Base-by-base conservation (phyloP, 1,284 basidiomycete species). In the Malassezia japonica region DNA sequence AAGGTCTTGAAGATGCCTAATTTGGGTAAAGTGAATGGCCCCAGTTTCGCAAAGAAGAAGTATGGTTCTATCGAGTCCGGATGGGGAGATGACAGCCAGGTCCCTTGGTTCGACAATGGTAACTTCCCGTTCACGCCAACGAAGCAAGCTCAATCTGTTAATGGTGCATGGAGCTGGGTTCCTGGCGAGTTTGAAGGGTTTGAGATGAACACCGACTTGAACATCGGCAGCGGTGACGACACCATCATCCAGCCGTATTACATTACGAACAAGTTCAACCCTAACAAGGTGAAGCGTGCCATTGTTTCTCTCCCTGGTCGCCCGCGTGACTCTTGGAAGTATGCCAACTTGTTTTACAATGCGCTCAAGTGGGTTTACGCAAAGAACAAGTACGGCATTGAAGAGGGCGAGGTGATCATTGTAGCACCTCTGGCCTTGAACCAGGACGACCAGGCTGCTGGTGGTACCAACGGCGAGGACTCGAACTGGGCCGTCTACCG, bases 271-370 rank as follows among this genome's bases (percentile, higher is more conserved):
- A 28, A 43, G 20, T 28, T 34, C 20, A 32, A 52, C 9, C 15
- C 33, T 4, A 27, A 18, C 9, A 15, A 39, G 15, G 35, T 68
- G 44, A 66, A 61, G 56, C 56, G 64, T 6, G 64, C 61, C 32
- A 40, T 68, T 32, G 52, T 68, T 44, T 52, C 56, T 33, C 55
- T 64, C 21, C 65, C 63, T 27, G 64, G 64, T 25, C 43, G 58
- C 46, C 60, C 59, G 1, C 59, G 66, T 7, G 62, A 68, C 36
- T 56, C 55, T 31, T 68, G 66, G 66, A 65, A 65, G 55, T 66
- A 65, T 43, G 55, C 62, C 40, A 67, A 63, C 40, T 27, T 69
- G 43, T 52, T 66, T 12, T 54, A 62, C 32, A 68, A 68, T 45
- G 56, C 59, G 9, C 54, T 65, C 16, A 50, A 63, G 12, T 65